Percentiles rank a stretch among this genome's conserved stretches.
These are phyloP conservation scores for Phytophthora brassicae DNA, from an alignment of 352 stramenopile genomes.

Conservation along the genomic window DNA sequence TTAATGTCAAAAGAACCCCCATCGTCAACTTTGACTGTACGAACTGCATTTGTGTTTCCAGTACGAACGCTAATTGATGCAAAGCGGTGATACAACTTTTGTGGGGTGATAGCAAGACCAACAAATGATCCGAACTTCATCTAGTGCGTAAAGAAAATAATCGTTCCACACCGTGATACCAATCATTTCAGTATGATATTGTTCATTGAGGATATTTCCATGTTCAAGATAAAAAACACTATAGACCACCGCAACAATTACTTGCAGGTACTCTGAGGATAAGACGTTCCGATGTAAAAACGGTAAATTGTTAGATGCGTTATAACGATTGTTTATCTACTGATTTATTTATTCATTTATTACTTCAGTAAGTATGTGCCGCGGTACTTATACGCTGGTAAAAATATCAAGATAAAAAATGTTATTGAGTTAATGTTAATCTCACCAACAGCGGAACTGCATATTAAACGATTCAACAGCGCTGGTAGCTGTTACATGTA, in stretches of 20 bases:
- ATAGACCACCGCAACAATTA: constrained; percentile 36
- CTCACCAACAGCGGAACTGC: too few species aligned
- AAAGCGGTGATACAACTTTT: constrained; percentile 22
- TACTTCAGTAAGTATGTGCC: too few species aligned
- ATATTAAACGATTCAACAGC: too few species aligned
- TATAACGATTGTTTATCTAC: too few species aligned
- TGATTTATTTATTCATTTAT: too few species aligned
- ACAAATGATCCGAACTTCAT: constrained; percentile 36
- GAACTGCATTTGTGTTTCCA: constrained; percentile 32
- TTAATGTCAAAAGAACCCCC: constrained; percentile 29
- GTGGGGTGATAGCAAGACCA: constrained; percentile 15
- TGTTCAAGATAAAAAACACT: constrained; percentile 18
- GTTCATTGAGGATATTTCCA: constrained; percentile 24
- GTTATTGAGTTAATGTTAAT: too few species aligned
- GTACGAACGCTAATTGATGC: constrained; percentile 38
- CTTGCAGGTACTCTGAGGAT: constrained; percentile 44
- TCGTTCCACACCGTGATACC: too few species aligned
- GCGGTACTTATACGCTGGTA: too few species aligned
- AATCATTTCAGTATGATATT: constrained; percentile 38
- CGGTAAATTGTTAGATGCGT: too few species aligned
- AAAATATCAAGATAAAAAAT: too few species aligned
- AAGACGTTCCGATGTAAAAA: constrained; percentile 43
- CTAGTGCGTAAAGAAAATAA: constrained; percentile 23
- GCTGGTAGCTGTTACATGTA: too few species aligned
- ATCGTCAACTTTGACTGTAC: constrained; percentile 32